These are phyloP conservation scores for Avicennia marina DNA, from an alignment of 257 asterid genomes.

Conservation along the genomic window DNA sequence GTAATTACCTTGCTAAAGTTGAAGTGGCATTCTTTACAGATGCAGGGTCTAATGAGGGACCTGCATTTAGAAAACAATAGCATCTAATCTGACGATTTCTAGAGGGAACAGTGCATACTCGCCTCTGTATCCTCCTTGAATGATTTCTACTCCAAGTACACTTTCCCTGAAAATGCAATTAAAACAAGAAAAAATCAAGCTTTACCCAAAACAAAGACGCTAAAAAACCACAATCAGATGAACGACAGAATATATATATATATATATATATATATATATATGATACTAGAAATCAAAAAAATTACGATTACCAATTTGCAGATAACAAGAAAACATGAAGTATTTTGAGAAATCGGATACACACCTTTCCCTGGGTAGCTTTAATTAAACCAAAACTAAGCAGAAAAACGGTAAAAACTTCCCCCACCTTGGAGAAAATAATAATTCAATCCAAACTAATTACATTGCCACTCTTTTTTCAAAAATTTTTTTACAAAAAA, in stretches of 20 bases:
- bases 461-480: neutral
- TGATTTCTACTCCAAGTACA: constrained; percentile 47
- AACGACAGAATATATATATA: neutral
- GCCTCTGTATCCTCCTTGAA: constrained; percentile 39
- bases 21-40: constrained; percentile 49
- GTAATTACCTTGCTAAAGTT: constrained; percentile 50
- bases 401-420: neutral
- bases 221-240: neutral
- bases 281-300: neutral
- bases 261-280: no score
- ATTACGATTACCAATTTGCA: neutral
- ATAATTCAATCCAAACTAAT: neutral
- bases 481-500: neutral
- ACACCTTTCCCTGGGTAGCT: neutral
- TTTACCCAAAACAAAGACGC: neutral
- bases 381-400: neutral
- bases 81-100: constrained; percentile 47
- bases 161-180: constrained; percentile 38
- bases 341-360: neutral
- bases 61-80: constrained; percentile 49
- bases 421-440: neutral
- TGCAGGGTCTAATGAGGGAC: constrained; percentile 37
- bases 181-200: constrained; percentile 9
- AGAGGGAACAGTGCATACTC: constrained; percentile 33
- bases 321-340: neutral